Evolutionary conservation across 768 basidiomycete species (phyloP), one percentile per base, ranked within the genome.

Genomic region (Tricholoma hemisulphureum): DNA sequence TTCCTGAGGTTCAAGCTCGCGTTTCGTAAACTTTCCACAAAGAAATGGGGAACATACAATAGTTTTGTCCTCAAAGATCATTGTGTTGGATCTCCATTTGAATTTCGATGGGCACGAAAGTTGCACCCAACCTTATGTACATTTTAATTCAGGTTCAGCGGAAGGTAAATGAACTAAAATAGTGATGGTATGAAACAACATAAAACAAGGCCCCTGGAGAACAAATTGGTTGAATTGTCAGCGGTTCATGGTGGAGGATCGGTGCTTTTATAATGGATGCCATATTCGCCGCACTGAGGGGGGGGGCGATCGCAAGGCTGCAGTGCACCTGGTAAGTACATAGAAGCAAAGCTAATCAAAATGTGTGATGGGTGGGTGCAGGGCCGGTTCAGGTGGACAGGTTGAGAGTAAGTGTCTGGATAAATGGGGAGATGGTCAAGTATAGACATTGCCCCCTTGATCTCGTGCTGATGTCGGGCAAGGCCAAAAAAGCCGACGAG

Each of bases 1-100:
- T 81, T 69, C 79, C 79, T 26, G 63, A 69, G 16, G 61, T 72
- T 37, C 75, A 76, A 63, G 61, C 67, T 20, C 77, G 78, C 65
- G 69, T 79, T 60, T 80, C 73, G 58, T 70, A 53, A 26, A n/a
- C n/a, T n/a, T n/a, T 50, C 1, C 24, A 28, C 24, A 32, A n/a
- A 8, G 8, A 9, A 24, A 49, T 23, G 20, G 10, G 29, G 14
- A 8, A 34, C 32, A 34, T 9, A 16, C 8, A 1, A 28, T 24
- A 14, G 24, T 45, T 10, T 10, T 46, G 21, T 45, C n/a, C n/a
- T n/a, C n/a, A n/a, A n/a, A n/a, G n/a, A n/a, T n/a, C n/a, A n/a
- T n/a, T n/a, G n/a, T n/a, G n/a, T n/a, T n/a, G 24, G 21, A 43
- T 43, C 37, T n/a, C 37, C 6, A 39, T 39, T 18, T 39, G n/a